These are phyloP conservation scores for Debaryomyces subglobosus DNA, from an alignment of 1,139 yeast genomes.

Conservation along the genomic window DNA sequence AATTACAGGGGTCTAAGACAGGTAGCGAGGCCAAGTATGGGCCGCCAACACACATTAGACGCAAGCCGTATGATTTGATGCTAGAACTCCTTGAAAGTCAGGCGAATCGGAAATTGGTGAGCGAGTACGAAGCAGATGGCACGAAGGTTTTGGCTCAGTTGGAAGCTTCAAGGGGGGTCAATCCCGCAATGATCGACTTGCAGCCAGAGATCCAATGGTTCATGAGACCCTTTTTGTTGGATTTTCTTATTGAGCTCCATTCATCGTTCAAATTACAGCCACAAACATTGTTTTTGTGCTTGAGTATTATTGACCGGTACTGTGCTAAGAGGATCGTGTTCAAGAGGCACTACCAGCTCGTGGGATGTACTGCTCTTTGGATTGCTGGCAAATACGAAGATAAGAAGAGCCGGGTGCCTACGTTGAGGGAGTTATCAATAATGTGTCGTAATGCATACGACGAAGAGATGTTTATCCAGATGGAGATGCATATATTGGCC, in stretches of 20 bases:
- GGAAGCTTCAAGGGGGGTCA: conserved; percentile 42
- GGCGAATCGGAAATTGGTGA: conserved; percentile 42
- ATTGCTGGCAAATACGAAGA: conserved; percentile 93
- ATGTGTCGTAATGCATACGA: conserved; percentile 88
- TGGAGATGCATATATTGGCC: conserved; percentile 87
- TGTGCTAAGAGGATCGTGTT: conserved; percentile 90
- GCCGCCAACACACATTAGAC: conserved; percentile 44
- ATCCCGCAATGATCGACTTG: conserved; percentile 75
- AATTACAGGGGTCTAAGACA: conserved; percentile 6
- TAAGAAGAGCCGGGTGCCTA: conserved; percentile 81
- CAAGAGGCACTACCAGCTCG: conserved; percentile 88
- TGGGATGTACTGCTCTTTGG: conserved; percentile 94
- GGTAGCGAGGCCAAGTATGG: conserved; percentile 32
- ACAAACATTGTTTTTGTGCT: conserved; percentile 77
- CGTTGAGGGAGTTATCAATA: conserved; percentile 71
- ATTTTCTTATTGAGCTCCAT: conserved; percentile 82
- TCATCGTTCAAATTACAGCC: conserved; percentile 73
- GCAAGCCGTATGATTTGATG: conserved; percentile 43
- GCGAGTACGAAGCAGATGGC: conserved; percentile 45
- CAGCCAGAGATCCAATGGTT: conserved; percentile 94
- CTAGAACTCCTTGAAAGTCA: conserved; percentile 52
- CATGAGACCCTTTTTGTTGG: conserved; percentile 88
- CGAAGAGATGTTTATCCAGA: conserved; percentile 87
- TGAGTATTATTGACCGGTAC: conserved; percentile 85
- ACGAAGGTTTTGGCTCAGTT: conserved; percentile 31